Evolutionary conservation across 2,329 filamentous ascomycete species (phyloP), one percentile per base, ranked within the genome.

Genomic region (Grosmannia penicillata): DNA sequence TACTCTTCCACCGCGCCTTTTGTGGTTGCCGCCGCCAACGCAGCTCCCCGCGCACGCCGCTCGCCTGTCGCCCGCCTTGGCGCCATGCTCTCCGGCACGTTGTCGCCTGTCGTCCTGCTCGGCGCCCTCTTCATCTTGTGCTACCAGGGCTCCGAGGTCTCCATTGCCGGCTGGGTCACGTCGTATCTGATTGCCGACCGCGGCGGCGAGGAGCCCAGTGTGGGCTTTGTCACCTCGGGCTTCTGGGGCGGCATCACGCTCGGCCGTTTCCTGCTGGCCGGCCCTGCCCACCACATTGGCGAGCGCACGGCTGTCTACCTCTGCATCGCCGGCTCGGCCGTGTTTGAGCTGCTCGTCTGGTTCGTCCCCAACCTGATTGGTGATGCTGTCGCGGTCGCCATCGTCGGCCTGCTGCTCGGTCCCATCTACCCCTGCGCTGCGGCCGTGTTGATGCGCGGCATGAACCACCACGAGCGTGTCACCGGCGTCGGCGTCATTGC

Each of bases 121-220:
- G 82, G 82, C 4, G 78, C 83, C 0, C 55, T 84, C 9, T 91
- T 91, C 62, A 82, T 91, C 55, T 91, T 93, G 54, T 74, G 77
- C 21, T 93, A 93, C 55, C 82, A 91, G 56, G 84, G 83, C 25
- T 79, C 81, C 26, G 84, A 93, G 57, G 83, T 93, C 14, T 78
- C 77, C 13, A 82, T 89, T 46, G 83, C 79, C 0, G 83, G 84
- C 38, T 93, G 84, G 85, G 78, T 89, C 35, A 85, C 89, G 44
- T 85, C 80, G 3, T 93, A 87, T 60, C 62, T 93, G 28, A 85
- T 91, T 56, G 69, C 70, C 36, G 71, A 75, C 45, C 76, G 83
- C 27, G 62, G 75, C 40, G 83, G 82, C 13, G 67, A 80, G 48
- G 81, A 82, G 7, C 63, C 69, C 0, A 65, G 68, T 4, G 81